These are phyloP conservation scores for Ogataea nonfermentans DNA, from an alignment of 805 yeast genomes.

Conservation along the genomic window DNA sequence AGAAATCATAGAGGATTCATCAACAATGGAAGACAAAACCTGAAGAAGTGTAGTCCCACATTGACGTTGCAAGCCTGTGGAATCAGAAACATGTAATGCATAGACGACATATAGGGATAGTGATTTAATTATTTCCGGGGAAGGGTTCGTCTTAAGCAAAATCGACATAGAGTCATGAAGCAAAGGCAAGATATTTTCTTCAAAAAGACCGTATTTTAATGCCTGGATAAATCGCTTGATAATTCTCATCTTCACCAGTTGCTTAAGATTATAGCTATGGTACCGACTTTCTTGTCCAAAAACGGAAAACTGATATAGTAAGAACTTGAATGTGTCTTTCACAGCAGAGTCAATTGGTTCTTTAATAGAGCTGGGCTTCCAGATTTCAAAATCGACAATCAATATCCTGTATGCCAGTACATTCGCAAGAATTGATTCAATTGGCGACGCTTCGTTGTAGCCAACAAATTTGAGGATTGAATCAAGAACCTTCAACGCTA, in stretches of 20 bases:
- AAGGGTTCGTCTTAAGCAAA: slow-evolving; percentile 45
- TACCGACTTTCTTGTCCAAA: slow-evolving; percentile 54
- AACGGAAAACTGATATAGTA: slow-evolving; percentile 57
- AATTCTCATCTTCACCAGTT: slow-evolving; percentile 50
- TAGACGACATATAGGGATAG: slow-evolving; percentile 51
- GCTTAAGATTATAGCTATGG: slow-evolving; percentile 48
- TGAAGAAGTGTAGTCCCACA: slow-evolving; percentile 38
- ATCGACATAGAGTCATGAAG: slow-evolving; percentile 40
- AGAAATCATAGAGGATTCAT: slow-evolving; percentile 33
- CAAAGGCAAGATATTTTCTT: slow-evolving; percentile 36
- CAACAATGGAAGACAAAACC: slow-evolving; percentile 39
- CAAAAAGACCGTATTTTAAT: slow-evolving; percentile 41
- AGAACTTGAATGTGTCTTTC: slow-evolving; percentile 46
- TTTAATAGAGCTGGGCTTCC: slow-evolving; percentile 37
- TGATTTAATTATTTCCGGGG: slow-evolving; percentile 53
- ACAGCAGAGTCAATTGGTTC: slow-evolving; percentile 20
- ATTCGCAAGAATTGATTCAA: slow-evolving; percentile 57
- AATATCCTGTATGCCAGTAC: slow-evolving; percentile 55
- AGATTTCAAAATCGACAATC: slow-evolving; percentile 61
- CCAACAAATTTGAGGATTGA: slow-evolving; percentile 54
- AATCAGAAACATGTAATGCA: slow-evolving; percentile 37
- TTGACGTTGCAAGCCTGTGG: slow-evolving; percentile 18
- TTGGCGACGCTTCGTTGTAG: slow-evolving; percentile 47
- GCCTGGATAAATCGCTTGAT: slow-evolving; percentile 48
- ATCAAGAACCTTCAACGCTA: slow-evolving; percentile 46